Conservation (phyloP, 148 eudicot species). For the Amaranthus cruentus region DNA sequence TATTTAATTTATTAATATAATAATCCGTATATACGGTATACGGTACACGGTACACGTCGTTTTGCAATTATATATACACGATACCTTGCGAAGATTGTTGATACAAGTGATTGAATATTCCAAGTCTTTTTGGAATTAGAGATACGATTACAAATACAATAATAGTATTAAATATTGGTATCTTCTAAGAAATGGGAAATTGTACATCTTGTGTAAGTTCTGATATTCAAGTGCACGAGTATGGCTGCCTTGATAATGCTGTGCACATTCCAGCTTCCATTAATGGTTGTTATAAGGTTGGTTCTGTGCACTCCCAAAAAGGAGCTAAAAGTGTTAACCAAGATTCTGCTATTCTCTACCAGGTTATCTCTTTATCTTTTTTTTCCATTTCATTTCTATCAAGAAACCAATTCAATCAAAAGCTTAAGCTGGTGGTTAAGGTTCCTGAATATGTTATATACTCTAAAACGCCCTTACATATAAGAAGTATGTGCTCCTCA, state of each 20-base stretch:
- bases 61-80: no score
- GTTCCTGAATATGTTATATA: no score
- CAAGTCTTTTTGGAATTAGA: background rate
- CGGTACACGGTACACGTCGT: no score
- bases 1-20: no score
- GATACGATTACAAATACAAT: background rate
- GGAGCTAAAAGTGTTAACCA: slow-evolving; percentile 75
- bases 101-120: slow-evolving; percentile 8
- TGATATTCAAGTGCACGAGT: slow-evolving; percentile 33
- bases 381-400: no score
- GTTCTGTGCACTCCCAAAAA: slow-evolving; percentile 46
- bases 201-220: slow-evolving; percentile 39
- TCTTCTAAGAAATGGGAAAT: slow-evolving; percentile 13
- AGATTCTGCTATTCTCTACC: slow-evolving; percentile 64
- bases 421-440: no score
- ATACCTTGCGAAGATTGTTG: no score
- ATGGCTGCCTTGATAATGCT: slow-evolving; percentile 39
- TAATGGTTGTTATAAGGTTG: slow-evolving; percentile 4
- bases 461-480: no score
- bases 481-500: no score
- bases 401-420: no score
- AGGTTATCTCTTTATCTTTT: slow-evolving; percentile 31
- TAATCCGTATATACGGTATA: no score
- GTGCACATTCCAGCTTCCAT: slow-evolving; percentile 18
- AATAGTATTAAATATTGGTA: no score